Percentiles rank a stretch among this genome's conserved stretches.
These are phyloP conservation scores for Epichloe glyceriae DNA, from an alignment of 2,329 filamentous ascomycete genomes.

Conservation along the genomic window DNA sequence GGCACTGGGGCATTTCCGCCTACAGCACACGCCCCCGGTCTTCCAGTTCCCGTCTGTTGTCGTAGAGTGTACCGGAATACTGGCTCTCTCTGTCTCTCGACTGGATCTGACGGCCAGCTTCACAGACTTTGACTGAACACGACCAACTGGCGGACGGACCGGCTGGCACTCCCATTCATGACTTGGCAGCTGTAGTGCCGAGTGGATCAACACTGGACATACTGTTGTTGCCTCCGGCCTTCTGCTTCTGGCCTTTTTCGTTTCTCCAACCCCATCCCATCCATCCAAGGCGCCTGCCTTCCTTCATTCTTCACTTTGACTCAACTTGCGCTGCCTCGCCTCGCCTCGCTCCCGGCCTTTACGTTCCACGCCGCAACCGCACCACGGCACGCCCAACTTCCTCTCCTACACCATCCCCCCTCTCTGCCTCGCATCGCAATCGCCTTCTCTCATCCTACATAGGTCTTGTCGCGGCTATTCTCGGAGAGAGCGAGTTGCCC, in stretches of 20 bases:
- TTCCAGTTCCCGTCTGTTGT: background rate
- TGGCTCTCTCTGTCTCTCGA: background rate
- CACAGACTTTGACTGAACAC: background rate
- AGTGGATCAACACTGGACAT: background rate
- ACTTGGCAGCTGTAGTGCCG: background rate
- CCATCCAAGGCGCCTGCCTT: background rate
- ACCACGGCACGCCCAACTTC: constrained; percentile 6
- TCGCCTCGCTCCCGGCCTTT: constrained; percentile 5
- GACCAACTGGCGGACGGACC: background rate
- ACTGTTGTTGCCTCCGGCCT: background rate
- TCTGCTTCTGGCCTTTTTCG: background rate
- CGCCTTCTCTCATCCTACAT: constrained; percentile 2
- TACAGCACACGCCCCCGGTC: background rate
- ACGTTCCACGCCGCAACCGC: constrained; percentile 4
- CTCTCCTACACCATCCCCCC: constrained; percentile 9
- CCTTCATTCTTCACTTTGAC: background rate
- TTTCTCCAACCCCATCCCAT: too few relatives aligned
- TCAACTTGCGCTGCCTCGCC: background rate
- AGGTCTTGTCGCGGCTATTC: background rate
- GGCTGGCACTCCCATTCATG: background rate
- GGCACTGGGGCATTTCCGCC: too few relatives aligned
- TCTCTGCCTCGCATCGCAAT: constrained; percentile 1
- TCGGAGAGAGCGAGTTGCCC: background rate
- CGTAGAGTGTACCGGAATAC: background rate
- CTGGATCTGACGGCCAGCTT: background rate